These are phyloP conservation scores for Suhomyces emberorum DNA, from an alignment of 805 yeast genomes.

Conservation along the genomic window DNA sequence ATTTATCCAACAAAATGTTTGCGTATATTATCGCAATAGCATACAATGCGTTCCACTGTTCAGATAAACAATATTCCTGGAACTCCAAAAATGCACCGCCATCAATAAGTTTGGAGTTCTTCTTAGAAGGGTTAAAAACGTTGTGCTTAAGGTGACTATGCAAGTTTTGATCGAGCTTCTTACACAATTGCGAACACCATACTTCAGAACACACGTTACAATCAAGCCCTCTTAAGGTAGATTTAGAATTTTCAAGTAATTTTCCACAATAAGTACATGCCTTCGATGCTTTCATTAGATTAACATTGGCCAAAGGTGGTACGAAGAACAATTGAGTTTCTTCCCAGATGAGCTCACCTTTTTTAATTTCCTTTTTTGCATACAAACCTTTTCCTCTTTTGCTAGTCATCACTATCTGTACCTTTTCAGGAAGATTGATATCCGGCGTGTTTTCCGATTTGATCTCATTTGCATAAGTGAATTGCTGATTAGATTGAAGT, in stretches of 20 bases:
- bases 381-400: slow-evolving; percentile 61
- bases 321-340: slow-evolving; percentile 59
- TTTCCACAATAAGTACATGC: slow-evolving; percentile 75
- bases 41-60: slow-evolving; percentile 67
- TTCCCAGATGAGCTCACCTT: slow-evolving; percentile 57
- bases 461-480: slow-evolving; percentile 53
- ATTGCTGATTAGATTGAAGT: slow-evolving; percentile 33
- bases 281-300: slow-evolving; percentile 55
- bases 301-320: slow-evolving; percentile 65
- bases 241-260: slow-evolving; percentile 32
- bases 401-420: slow-evolving; percentile 48
- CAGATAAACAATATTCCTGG: slow-evolving; percentile 59
- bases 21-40: slow-evolving; percentile 60
- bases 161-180: slow-evolving; percentile 38
- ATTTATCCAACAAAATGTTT: slow-evolving; percentile 39
- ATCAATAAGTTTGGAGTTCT: slow-evolving; percentile 36
- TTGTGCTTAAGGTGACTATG: slow-evolving; percentile 62
- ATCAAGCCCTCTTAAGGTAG: slow-evolving; percentile 50
- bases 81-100: slow-evolving; percentile 51
- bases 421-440: slow-evolving; percentile 36
- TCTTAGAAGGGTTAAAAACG: slow-evolving; percentile 29
- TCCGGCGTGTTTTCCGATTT: slow-evolving; percentile 48
- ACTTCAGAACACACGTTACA: slow-evolving; percentile 62
- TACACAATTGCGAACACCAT: slow-evolving; percentile 71
- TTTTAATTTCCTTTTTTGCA: slow-evolving; percentile 44